Evolutionary conservation across 2,329 filamentous ascomycete genomes (phyloP).

Genomic region (Albifimbria verrucaria): DNA sequence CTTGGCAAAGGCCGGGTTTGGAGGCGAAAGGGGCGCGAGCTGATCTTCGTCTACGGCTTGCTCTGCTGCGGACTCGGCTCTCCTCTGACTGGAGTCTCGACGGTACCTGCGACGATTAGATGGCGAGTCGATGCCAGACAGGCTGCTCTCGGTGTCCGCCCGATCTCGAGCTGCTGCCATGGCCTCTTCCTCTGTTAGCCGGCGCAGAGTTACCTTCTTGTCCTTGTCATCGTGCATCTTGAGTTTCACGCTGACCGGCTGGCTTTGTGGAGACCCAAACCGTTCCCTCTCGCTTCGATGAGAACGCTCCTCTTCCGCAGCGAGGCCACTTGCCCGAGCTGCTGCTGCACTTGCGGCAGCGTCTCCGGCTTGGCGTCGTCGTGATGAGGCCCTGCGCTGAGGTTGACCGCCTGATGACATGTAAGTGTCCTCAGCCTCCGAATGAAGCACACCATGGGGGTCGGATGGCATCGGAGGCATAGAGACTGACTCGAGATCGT

Average conservation of each 20-base stretch:
- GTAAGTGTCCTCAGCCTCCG: conserved; percentile 25
- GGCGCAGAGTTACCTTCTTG: conserved; percentile 58
- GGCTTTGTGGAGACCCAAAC: conserved; percentile 39
- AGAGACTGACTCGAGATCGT: conserved; percentile 31
- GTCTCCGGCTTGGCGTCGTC: conserved; percentile 41
- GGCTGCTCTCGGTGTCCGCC: conserved; percentile 51
- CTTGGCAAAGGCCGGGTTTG: conserved; percentile 54
- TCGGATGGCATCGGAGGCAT: conserved; percentile 57
- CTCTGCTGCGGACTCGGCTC: conserved; percentile 46
- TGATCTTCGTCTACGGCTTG: conserved; percentile 35
- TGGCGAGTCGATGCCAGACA: conserved; percentile 54
- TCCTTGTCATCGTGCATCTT: conserved; percentile 59
- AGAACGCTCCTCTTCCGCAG: conserved; percentile 42
- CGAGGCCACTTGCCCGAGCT: conserved; percentile 43
- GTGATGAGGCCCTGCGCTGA: conserved; percentile 42
- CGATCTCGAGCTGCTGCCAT: conserved; percentile 42
- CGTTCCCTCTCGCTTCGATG: conserved; percentile 30
- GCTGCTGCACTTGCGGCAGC: conserved; percentile 45
- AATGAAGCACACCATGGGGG: conserved; percentile 39
- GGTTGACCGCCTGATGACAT: conserved; percentile 30
- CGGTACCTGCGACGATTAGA: conserved; percentile 47
- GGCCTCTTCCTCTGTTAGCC: conserved; percentile 57
- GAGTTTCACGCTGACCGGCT: conserved; percentile 55
- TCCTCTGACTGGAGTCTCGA: conserved; percentile 46
- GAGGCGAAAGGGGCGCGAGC: conserved; percentile 46